Conservation (phyloP, 345 rosid genomes). For the Bretschneidera sinensis region DNA sequence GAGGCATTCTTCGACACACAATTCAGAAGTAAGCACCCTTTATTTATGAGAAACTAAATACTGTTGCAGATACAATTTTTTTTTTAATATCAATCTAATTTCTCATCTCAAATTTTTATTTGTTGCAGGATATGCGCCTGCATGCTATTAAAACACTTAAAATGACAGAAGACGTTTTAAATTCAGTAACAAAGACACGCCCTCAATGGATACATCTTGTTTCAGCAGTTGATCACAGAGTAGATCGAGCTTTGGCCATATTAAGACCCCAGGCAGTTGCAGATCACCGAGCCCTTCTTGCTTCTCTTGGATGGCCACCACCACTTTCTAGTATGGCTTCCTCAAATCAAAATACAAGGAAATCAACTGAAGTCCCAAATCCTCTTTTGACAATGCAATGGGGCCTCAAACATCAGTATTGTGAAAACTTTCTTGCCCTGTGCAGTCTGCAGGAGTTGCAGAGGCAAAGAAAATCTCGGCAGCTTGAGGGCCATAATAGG, state of each 20-base stretch:
- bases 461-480: slow-evolving; percentile 75
- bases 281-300: slow-evolving; percentile 71
- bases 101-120: slow-evolving; percentile 10
- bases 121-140: slow-evolving; percentile 50
- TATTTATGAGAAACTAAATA: slow-evolving; percentile 5
- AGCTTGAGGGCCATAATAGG: slow-evolving; percentile 59
- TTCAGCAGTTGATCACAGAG: slow-evolving; percentile 85
- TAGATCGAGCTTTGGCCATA: slow-evolving; percentile 85
- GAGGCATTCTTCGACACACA: slow-evolving; percentile 38
- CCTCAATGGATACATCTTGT: slow-evolving; percentile 78
- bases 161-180: slow-evolving; percentile 59
- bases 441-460: slow-evolving; percentile 82
- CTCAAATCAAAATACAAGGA: slow-evolving; percentile 35
- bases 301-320: slow-evolving; percentile 94
- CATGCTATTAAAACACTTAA: slow-evolving; percentile 59
- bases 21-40: slow-evolving; percentile 55
- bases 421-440: slow-evolving; percentile 75
- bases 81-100: background rate
- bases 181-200: slow-evolving; percentile 49
- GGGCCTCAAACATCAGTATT: slow-evolving; percentile 59
- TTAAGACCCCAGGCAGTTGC: slow-evolving; percentile 91
- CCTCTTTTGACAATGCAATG: slow-evolving; percentile 85
- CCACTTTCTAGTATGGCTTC: slow-evolving; percentile 62
- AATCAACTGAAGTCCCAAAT: slow-evolving; percentile 45
- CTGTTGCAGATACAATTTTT: slow-evolving; percentile 1